Percentiles rank a stretch among this genome's conserved stretches.
phyloP scores from a whole-genome alignment of 164 flowering plant genomes.

The Tetracentron sinense region DNA sequence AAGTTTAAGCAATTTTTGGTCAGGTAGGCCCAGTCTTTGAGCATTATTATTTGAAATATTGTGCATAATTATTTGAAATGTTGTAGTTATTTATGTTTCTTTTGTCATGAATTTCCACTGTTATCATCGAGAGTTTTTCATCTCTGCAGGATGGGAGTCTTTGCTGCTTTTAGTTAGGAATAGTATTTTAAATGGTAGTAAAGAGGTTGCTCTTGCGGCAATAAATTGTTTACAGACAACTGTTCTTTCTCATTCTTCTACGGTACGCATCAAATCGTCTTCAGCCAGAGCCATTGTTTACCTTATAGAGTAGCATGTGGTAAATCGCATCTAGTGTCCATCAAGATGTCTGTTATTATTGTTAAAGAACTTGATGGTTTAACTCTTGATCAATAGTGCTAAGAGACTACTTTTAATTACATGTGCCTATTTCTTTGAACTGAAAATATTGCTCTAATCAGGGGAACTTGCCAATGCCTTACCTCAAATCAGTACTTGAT shows the following conservation, averaged over 20 bases:
- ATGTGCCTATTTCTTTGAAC: not conserved
- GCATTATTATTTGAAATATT: not conserved
- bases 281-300: not conserved
- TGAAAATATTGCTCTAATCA: slow-evolving; percentile 28
- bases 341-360: not conserved
- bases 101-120: slow-evolving; percentile 1
- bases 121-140: not conserved
- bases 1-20: slow-evolving; percentile 66
- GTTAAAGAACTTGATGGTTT: not conserved
- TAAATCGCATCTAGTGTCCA: not conserved
- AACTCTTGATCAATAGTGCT: not conserved
- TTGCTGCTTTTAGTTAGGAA: slow-evolving; percentile 64
- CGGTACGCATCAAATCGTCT: slow-evolving; percentile 39
- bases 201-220: slow-evolving; percentile 96
- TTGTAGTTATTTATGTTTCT: slow-evolving; percentile 2
- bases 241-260: slow-evolving; percentile 69
- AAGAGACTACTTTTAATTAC: not conserved
- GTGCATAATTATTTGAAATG: not conserved
- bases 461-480: slow-evolving; percentile 82
- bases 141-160: slow-evolving; percentile 86
- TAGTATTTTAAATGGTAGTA: slow-evolving; percentile 81
- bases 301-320: not conserved
- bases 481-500: slow-evolving; percentile 78
- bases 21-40: slow-evolving; percentile 44
- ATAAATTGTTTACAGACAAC: slow-evolving; percentile 87